Evolutionary conservation across 1,139 yeast species (phyloP), one percentile per base, ranked within the genome.

Genomic region (Debaryomyces udenii): DNA sequence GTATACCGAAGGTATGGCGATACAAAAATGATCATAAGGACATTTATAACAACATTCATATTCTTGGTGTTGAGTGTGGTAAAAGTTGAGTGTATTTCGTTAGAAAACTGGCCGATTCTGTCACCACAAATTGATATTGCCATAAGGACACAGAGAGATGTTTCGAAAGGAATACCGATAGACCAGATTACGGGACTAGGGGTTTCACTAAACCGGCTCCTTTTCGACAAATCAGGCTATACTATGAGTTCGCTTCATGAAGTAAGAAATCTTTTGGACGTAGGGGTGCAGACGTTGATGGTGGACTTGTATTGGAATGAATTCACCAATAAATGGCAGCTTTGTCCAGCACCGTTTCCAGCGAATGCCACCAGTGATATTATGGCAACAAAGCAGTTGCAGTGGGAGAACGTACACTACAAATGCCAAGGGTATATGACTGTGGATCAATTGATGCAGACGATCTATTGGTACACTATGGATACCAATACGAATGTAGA

Each of bases 231-330:
- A 1, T 48, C 60, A 10, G 88, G 87, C 0, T 85, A 85, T 50
- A 68, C 75, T 1, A 41, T 56, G 0, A 57, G 58, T 1, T 59
- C 84, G 0, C 47, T 84, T n/a, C 34, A 47, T 1, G 52, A 59
- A 3, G 49, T 86, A 3, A 41, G 50, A 4, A 50, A 59, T 4
- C 46, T 82, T 11, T 55, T 88, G 35, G 59, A 64, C 32, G 60
- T 64, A 2, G 93, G 93, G 0, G 67, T 77, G 9, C 76, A 76
- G 44, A 61, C 76, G 0, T 55, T 84, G 18, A 65, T 75, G 44
- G 42, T 89, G 9, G 94, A 89, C 55, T 51, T 87, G 13, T 87
- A 83, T 60, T 83, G 85, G 78, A 81, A 81, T 56, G 76, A 77
- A 42, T 59, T 61, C 23, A 63, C 68, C 6, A 50, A 57, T 31